These are phyloP conservation scores for Elsinoe ampelina DNA, from an alignment of 2,329 filamentous ascomycete genomes.

Conservation along the genomic window DNA sequence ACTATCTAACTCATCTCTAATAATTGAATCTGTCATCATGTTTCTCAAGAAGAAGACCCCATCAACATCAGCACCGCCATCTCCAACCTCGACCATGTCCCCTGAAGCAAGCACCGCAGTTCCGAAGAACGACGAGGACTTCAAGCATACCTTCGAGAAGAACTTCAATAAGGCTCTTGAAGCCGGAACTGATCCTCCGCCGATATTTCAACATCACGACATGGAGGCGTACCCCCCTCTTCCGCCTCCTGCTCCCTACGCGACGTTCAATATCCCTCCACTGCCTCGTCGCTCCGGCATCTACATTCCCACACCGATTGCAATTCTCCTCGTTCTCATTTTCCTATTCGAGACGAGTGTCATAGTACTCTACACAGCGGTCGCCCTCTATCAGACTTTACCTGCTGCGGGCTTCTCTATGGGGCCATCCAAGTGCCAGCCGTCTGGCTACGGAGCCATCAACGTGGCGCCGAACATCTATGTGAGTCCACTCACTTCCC, in stretches of 20 bases:
- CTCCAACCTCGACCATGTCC: background rate
- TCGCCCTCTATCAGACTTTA: constrained; percentile 29
- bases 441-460: constrained; percentile 17
- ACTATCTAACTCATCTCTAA: background rate
- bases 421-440: constrained; percentile 12
- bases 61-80: background rate
- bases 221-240: constrained; percentile 18
- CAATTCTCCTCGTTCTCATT: constrained; percentile 26
- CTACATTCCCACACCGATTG: constrained; percentile 24
- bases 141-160: constrained; percentile 25
- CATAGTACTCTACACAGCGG: constrained; percentile 30
- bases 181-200: constrained; percentile 15
- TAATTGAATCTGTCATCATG: background rate
- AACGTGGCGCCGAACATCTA: constrained; percentile 28
- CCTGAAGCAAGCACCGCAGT: background rate
- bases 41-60: background rate
- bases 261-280: constrained; percentile 15
- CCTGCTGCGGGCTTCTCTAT: constrained; percentile 21
- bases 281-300: constrained; percentile 24
- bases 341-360: constrained; percentile 28
- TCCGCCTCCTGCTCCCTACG: constrained; percentile 20
- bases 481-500: background rate
- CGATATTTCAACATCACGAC: constrained; percentile 19
- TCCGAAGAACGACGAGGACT: constrained; percentile 11
- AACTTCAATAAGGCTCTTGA: constrained; percentile 27